Conservation (phyloP, 179 eudicot genomes). For the Beta macrorhiza region DNA sequence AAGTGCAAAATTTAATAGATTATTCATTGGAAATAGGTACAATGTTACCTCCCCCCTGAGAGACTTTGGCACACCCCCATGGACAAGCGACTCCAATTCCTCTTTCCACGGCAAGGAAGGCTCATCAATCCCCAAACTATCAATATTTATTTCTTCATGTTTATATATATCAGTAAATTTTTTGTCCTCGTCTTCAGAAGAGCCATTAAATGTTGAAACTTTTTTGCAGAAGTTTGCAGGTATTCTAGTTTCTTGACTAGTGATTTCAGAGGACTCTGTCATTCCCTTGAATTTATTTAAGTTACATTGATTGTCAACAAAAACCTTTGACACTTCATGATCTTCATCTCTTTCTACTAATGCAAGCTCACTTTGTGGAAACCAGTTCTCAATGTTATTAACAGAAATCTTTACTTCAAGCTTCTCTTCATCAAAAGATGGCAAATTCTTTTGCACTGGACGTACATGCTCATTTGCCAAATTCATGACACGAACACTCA, state of each 20-base stretch:
- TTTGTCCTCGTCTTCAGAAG: conserved; percentile 6
- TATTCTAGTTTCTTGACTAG: conserved; percentile 9
- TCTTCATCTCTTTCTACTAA: conserved; percentile 10
- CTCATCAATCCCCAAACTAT: conserved; percentile 28
- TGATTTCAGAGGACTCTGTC: not conserved
- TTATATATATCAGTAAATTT: conserved; percentile 22
- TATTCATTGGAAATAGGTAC: not conserved
- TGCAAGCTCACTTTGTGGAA: conserved; percentile 28
- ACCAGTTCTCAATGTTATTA: conserved; percentile 31
- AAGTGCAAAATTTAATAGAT: not conserved
- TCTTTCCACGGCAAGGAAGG: conserved; percentile 52
- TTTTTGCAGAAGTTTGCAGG: not conserved
- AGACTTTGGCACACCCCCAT: conserved; percentile 77
- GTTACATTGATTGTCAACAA: conserved; percentile 4
- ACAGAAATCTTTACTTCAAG: conserved; percentile 28
- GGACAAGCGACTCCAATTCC: conserved; percentile 84
- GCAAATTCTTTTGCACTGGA: conserved; percentile 28
- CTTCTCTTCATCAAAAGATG: conserved; percentile 34
- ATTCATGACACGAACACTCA: conserved; percentile 51
- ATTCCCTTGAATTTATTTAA: conserved; percentile 5
- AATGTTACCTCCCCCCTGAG: conserved; percentile 80
- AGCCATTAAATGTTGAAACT: not conserved
- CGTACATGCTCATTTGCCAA: conserved; percentile 26
- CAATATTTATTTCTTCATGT: conserved; percentile 23
- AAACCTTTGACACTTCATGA: conserved; percentile 5